Evolutionary conservation across 225 moss, liverwort and hornwort genomes (phyloP), one percentile per base, ranked within the genome.

Genomic region (Marchantia polymorpha): DNA sequence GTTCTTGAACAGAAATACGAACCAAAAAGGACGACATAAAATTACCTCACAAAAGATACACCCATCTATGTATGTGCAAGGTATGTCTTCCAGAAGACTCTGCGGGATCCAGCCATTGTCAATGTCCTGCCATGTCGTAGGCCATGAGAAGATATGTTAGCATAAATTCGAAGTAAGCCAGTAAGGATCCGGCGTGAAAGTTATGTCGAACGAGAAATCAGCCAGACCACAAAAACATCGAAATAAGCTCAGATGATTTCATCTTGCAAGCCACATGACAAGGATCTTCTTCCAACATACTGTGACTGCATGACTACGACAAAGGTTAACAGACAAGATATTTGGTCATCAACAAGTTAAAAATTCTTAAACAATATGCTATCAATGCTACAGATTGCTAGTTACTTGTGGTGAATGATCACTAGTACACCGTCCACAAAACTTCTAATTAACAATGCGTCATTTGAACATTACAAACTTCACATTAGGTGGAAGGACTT

Each of bases 71-170:
- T 89, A 99, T 52, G 83, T 88, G 89, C 99, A 99, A 7, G 99
- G 99, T 76, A 99, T 91, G 71, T 99, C 99, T 67, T 99, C 93
- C 29, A 99, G 88, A 78, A 99, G 87, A 72, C 88, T 91, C 80
- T 89, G 91, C 14, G 99, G 99, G 58, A 99, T 86, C 91, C 92
- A 92, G 80, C 99, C 99, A 69, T 93, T 93, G 80, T 99, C 99
- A 81, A 99, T 93, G 76, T 93, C 99, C 99, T 96, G 91, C 77
- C 10, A 48, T n/a, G 52, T 52, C 22, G 48, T 22, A 51, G 19
- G 0, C 65, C 65, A 25, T 29, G 15, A 27, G 17, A 29, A 65
- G 65, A 64, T 27, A 39, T 2, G 65, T 71, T 3, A 71, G 71
- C 10, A 49, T n/a, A 9, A 11, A 71, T 22, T 71, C 23, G 50